phyloP scores from a whole-genome alignment of 2,329 filamentous ascomycete species.

The Lasiodiplodia citricola region DNA sequence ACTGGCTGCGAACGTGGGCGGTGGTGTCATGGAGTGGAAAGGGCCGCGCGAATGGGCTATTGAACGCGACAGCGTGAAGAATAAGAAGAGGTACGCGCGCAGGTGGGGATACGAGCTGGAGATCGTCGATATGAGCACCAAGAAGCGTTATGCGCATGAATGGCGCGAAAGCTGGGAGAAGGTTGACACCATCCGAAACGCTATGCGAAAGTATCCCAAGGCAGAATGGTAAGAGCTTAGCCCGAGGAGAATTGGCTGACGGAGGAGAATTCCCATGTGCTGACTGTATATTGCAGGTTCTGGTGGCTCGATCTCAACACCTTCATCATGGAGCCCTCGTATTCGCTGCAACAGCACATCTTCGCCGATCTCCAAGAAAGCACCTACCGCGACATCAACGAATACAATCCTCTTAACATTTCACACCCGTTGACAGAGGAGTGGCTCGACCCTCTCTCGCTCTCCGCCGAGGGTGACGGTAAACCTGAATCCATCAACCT shows the following conservation, averaged over 20 bases:
- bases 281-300: conserved; percentile 67
- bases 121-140: conserved; percentile 97
- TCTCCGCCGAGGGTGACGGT: conserved; percentile 77
- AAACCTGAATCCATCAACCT: conserved; percentile 81
- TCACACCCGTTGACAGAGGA: conserved; percentile 75
- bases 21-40: conserved; percentile 99
- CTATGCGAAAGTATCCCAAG: conserved; percentile 90
- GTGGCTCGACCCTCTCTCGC: conserved; percentile 77
- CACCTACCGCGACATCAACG: conserved; percentile 94
- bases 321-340: conserved; percentile 94
- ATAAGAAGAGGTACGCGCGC: conserved; percentile 87
- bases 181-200: conserved; percentile 88
- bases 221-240: conserved; percentile 80
- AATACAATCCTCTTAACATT: conserved; percentile 94
- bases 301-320: conserved; percentile 99
- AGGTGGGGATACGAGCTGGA: conserved; percentile 96
- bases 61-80: conserved; percentile 91
- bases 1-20: conserved; percentile 89
- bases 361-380: conserved; percentile 78
- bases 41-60: conserved; percentile 97
- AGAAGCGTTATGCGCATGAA: conserved; percentile 97
- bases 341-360: conserved; percentile 87
- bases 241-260: too few species aligned
- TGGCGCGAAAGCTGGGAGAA: conserved; percentile 99
- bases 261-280: not conserved